Base-by-base conservation (phyloP, 2,329 filamentous ascomycete species). In the Fusarium xylarioides region DNA sequence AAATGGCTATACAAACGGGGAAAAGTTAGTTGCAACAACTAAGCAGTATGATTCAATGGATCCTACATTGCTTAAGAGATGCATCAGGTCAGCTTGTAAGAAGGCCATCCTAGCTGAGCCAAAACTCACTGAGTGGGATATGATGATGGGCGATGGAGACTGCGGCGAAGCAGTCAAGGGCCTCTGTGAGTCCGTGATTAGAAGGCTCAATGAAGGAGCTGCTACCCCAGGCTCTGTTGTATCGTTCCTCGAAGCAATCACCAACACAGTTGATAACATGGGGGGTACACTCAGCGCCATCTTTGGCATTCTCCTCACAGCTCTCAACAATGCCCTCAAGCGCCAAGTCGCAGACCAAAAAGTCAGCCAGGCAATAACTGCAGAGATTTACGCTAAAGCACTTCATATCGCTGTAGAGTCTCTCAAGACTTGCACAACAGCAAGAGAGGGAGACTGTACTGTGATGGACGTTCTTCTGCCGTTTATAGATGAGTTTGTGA, bases 191-290 rank as follows among this genome's bases (percentile, higher is more conserved):
- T 23, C 42, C 0, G n/a, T 43, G 6, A 43, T 43, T 0, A 18
- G 10, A 18, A 43, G 0, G 0, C n/a, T 43, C 8, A 10, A 23
- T 1, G n/a, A 43, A 2, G 10, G n/a, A 0, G 0, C 11, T 23
- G n/a, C 42, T 23, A 15, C 42, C 15, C 42, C n/a, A 43, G n/a
- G 15, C 6, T 43, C 42, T 5, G 42, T 43, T 2, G 42, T 43
- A 15, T 23, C 15, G 42, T 43, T 43, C 42, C 42, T 43, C 7
- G 42, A 43, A 43, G 10, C n/a, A 23, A 43, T 43, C 10, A 43
- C n/a, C 6, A n/a, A 23, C 7, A 43, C n/a, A 0, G 42, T 43
- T 18, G 42, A 43, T 4, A n/a, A 43, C 7, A 43, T 43, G n/a
- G 42, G 42, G n/a, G n/a, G 42, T 0, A 43, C 42, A 1, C 42